Evolutionary conservation across 768 basidiomycete genomes (phyloP).

Genomic region (Daedaleopsis sinensis): DNA sequence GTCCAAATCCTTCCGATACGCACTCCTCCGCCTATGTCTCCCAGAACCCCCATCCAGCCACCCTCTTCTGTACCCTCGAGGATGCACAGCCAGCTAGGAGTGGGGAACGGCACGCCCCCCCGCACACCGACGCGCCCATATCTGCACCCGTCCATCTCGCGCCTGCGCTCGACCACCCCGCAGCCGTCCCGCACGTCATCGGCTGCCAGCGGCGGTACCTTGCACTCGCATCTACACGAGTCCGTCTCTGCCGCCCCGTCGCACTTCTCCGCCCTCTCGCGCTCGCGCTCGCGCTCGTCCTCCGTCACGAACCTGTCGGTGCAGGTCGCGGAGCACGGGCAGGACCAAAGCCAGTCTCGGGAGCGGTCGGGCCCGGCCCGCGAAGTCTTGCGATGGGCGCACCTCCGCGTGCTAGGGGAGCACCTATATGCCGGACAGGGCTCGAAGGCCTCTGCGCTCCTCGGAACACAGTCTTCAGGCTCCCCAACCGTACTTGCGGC

Average conservation of each 20-base stretch:
- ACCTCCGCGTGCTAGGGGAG: conserved; percentile 58
- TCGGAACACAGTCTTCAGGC: conserved; percentile 61
- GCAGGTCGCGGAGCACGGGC: conserved; percentile 28
- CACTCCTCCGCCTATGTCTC: conserved; percentile 18
- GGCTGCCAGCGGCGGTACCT: conserved; percentile 43
- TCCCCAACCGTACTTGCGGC: conserved; percentile 81
- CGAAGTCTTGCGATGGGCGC: conserved; percentile 79
- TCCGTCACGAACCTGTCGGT: conserved; percentile 54
- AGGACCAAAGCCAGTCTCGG: conserved; percentile 19
- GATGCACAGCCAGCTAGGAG: conserved; percentile 3
- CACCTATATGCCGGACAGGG: conserved; percentile 56
- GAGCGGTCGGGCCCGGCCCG: conserved; percentile 34
- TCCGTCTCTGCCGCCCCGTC: conserved; percentile 60
- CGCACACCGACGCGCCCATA: conserved; percentile 48
- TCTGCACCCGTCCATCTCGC: conserved; percentile 74
- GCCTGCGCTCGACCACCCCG: conserved; percentile 73
- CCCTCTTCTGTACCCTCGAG: conserved; percentile 6
- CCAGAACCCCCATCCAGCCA: conserved; percentile 4
- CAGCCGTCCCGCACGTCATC: conserved; percentile 46
- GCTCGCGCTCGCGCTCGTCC: conserved; percentile 60
- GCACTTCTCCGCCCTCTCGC: conserved; percentile 65
- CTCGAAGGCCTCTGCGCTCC: conserved; percentile 62
- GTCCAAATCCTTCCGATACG: conserved; percentile 40
- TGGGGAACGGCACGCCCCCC: conserved; percentile 12
- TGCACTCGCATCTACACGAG: conserved; percentile 46